Conservation (phyloP, 139 green algal genomes). For the Eudorina sp. region DNA sequence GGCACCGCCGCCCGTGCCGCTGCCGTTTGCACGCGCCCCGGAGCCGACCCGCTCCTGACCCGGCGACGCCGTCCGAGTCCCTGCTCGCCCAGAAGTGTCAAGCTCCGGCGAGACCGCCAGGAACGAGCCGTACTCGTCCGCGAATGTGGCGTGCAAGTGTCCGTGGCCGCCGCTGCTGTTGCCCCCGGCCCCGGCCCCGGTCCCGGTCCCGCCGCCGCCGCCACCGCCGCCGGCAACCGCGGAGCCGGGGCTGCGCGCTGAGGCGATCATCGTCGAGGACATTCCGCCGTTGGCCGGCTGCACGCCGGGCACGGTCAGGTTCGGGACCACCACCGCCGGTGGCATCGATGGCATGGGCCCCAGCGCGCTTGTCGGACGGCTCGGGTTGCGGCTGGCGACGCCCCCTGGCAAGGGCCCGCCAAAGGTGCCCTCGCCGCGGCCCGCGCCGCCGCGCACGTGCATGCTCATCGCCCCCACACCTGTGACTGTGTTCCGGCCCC, state of each 20-base stretch:
- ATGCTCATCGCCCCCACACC: neutral
- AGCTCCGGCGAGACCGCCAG: neutral
- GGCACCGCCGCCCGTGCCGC: neutral
- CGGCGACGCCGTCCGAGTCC: too few species aligned
- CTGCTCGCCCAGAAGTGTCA: neutral
- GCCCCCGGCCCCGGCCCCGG: too few species aligned
- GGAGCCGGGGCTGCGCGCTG: neutral
- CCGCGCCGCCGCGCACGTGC: neutral
- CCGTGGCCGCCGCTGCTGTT: neutral
- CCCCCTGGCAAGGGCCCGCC: neutral
- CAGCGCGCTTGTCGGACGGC: conserved; percentile 1
- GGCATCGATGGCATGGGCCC: neutral
- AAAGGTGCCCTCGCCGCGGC: neutral
- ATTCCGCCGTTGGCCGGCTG: neutral
- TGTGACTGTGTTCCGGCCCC: neutral
- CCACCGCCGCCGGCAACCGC: too few species aligned
- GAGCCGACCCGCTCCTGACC: neutral
- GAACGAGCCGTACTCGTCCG: neutral
- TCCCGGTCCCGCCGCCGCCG: too few species aligned
- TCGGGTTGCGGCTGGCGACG: neutral
- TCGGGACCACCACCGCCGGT: neutral
- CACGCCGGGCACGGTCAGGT: neutral
- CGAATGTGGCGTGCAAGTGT: conserved; percentile 24
- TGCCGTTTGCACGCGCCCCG: neutral
- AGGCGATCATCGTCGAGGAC: too few species aligned